Evolutionary conservation across 805 yeast species (phyloP).

Genomic region (Schizosaccharomyces osmophilus): DNA sequence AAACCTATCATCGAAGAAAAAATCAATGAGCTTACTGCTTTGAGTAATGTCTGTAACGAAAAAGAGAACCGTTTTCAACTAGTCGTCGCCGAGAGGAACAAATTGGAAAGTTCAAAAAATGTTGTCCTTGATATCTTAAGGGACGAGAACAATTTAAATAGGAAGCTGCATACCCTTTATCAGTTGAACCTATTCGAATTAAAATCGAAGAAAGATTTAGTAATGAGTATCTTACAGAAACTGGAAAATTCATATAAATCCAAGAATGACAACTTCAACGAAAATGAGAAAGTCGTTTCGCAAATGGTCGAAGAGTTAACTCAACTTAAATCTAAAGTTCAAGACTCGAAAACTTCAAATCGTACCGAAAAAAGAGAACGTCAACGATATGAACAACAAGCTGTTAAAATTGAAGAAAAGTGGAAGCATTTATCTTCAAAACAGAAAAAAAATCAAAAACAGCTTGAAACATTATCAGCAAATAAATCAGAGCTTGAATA

Average conservation of each 20-base stretch:
- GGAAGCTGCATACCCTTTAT: conserved; percentile 28
- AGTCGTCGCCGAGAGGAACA: conserved; percentile 50
- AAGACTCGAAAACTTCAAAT: conserved; percentile 10
- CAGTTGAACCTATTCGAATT: conserved; percentile 22
- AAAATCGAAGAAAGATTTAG: conserved; percentile 18
- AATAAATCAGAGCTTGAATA: conserved; percentile 22
- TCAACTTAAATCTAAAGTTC: conserved; percentile 8
- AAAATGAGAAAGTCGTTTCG: conserved; percentile 18
- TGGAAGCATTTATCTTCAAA: conserved; percentile 38
- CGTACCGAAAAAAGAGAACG: conserved; percentile 12
- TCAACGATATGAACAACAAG: conserved; percentile 26
- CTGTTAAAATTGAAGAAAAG: conserved; percentile 54
- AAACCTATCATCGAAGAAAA: conserved; percentile 50
- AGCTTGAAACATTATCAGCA: conserved; percentile 24
- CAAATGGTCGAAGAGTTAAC: conserved; percentile 9
- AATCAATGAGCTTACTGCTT: conserved; percentile 34
- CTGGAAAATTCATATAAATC: conserved; percentile 19
- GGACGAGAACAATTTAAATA: conserved; percentile 35
- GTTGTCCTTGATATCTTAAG: conserved; percentile 43
- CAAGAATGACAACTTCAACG: conserved; percentile 22
- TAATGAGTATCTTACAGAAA: conserved; percentile 17
- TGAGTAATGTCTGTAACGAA: conserved; percentile 59
- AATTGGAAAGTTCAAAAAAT: conserved; percentile 26
- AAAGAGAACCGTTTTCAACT: conserved; percentile 57
- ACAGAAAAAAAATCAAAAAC: conserved; percentile 32